These are phyloP conservation scores for Calonectria montana DNA, from an alignment of 2,329 filamentous ascomycete species.

Conservation along the genomic window DNA sequence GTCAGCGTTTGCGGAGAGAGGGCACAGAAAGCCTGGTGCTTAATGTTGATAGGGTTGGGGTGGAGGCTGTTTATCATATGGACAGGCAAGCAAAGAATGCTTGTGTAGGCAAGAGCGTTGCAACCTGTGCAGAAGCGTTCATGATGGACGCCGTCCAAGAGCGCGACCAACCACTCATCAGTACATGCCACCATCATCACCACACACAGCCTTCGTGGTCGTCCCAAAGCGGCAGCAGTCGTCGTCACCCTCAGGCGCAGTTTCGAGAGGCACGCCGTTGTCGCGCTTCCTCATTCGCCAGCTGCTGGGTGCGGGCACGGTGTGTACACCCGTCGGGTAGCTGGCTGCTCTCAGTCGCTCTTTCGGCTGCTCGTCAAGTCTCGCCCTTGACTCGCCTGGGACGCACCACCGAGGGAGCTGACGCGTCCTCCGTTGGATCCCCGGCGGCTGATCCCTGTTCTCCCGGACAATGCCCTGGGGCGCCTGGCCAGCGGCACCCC, in stretches of 20 bases:
- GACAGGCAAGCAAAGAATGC: neutral
- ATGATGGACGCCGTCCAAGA: neutral
- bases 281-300: constrained; percentile 8
- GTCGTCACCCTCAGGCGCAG: constrained; percentile 48
- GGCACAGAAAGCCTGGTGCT: constrained; percentile 11
- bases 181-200: constrained; percentile 25
- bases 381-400: constrained; percentile 35
- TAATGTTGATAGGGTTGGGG: constrained; percentile 15
- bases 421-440: constrained; percentile 43
- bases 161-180: neutral
- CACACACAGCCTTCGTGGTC: constrained; percentile 31
- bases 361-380: constrained; percentile 30
- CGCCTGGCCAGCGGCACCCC: constrained; percentile 20
- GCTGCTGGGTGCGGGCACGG: constrained; percentile 11
- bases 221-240: constrained; percentile 41
- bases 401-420: constrained; percentile 43
- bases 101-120: constrained; percentile 18
- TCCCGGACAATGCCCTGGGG: constrained; percentile 38
- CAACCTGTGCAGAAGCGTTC: constrained; percentile 1
- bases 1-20: constrained; percentile 33
- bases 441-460: constrained; percentile 40
- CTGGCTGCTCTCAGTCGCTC: constrained; percentile 17
- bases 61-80: neutral
- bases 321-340: constrained; percentile 25
- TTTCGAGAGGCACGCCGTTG: neutral